Evolutionary conservation across 257 asterid species (phyloP), one percentile per base, ranked within the genome.

Genomic region (Leonotis leonurus): DNA sequence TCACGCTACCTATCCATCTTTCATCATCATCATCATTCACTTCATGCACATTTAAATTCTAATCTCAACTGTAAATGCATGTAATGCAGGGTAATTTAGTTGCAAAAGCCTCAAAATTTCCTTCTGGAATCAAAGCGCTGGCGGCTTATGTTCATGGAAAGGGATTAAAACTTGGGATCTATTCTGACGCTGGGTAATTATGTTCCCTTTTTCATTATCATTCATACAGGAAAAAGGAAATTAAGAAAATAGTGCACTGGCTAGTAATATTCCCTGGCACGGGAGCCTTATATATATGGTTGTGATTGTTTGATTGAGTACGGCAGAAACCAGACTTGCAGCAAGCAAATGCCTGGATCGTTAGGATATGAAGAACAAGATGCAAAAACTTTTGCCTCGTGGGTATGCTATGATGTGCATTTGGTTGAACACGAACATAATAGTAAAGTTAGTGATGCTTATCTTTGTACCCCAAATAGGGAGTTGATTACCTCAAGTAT

Each of bases 371-470:
- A 92, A 70, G 74, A 81, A 5, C 87, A 92, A 75, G 98, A 92
- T 74, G 98, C 98, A 57, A 92, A 80, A 52, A 88, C 95, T 58
- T 92, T 88, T 62, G 93, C 98, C 51, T 83, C 96, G 8, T 89
- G 99, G 98, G 97, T 90, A 69, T 1, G 18, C 18, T 13, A 40
- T 40, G 1, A 49, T 22, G 30, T 14, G 32, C 1, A 8, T 3
- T 48, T 24, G 22, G 2, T 43, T 40, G 40, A 3, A 33, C 9
- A 0, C n/a, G n/a, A n/a, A n/a, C n/a, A 7, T 29, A 29, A 7
- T 29, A 29, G 33, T 29, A 3, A 32, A 2, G 14, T 37, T 33
- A n/a, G 14, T 22, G 13, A 20, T 18, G 1, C 6, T 1, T 6
- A 21, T 44, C 6, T 14, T 14, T 40, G 27, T 11, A 22, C n/a